phyloP scores from a whole-genome alignment of 768 basidiomycete genomes.

The Hypholoma sublateritium region DNA sequence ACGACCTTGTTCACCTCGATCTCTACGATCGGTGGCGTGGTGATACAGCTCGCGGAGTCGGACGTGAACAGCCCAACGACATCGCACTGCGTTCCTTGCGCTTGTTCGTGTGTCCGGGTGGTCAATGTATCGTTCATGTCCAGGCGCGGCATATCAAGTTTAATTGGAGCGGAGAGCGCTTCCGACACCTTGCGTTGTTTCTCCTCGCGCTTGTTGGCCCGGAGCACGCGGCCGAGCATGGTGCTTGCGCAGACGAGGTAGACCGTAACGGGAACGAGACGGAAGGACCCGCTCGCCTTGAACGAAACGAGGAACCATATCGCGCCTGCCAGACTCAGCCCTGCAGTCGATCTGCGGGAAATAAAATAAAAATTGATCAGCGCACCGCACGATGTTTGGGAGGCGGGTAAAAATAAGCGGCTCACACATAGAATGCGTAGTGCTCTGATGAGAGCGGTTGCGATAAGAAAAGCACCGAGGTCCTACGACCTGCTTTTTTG shows the following conservation, averaged over 20 bases:
- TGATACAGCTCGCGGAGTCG: neutral
- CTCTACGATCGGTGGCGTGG: neutral
- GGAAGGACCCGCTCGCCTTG: neutral
- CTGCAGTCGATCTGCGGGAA: neutral
- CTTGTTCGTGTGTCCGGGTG: neutral
- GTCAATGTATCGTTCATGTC: neutral
- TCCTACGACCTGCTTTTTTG: neutral
- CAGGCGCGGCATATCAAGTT: neutral
- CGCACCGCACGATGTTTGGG: too few relatives aligned
- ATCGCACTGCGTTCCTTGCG: neutral
- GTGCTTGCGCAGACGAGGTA: slow-evolving; percentile 4
- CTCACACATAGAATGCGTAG: neutral
- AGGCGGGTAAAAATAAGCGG: neutral
- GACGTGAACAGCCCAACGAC: neutral
- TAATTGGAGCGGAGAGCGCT: neutral
- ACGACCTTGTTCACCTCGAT: neutral
- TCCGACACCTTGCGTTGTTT: neutral
- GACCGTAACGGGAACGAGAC: neutral
- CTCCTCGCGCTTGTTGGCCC: neutral
- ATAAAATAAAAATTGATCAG: neutral
- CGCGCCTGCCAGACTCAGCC: neutral
- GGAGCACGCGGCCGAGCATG: neutral
- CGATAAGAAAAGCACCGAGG: neutral
- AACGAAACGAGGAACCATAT: neutral
- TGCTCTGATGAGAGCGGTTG: neutral